A percentile compares a stretch with the other conserved stretches of the same genome.
These are phyloP conservation scores for Vicia villosa DNA, from an alignment of 306 rosid genomes.

Conservation along the genomic window DNA sequence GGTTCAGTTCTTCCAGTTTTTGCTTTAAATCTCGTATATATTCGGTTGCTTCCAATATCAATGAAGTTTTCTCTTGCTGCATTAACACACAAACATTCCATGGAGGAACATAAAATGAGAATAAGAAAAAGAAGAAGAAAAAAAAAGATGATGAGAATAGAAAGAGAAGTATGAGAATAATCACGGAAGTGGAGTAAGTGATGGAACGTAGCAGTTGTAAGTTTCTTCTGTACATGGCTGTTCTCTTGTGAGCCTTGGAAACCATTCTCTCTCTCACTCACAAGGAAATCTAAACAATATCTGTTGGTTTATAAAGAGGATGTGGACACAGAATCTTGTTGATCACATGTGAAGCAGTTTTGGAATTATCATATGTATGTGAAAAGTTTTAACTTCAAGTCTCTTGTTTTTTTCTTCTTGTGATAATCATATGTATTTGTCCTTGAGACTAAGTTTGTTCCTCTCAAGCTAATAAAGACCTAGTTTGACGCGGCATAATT, in stretches of 20 bases:
- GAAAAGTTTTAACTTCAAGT: slow-evolving; percentile 39
- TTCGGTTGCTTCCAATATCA: slow-evolving; percentile 43
- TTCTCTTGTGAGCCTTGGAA: slow-evolving; percentile 56
- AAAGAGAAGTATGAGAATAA: slow-evolving; percentile 33
- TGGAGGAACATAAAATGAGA: no score
- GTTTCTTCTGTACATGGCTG: slow-evolving; percentile 46
- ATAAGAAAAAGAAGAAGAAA: no score
- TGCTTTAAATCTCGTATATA: slow-evolving; percentile 48
- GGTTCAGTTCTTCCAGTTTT: slow-evolving; percentile 42
- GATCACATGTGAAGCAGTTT: slow-evolving; percentile 53
- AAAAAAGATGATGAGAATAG: not conserved
- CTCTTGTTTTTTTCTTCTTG: slow-evolving; percentile 27
- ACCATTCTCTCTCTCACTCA: slow-evolving; percentile 61
- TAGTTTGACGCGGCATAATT: slow-evolving; percentile 26
- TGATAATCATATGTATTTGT: slow-evolving; percentile 30
- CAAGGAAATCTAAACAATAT: slow-evolving; percentile 30
- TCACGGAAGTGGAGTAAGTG: slow-evolving; percentile 54
- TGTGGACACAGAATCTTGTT: slow-evolving; percentile 49
- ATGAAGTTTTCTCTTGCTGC: slow-evolving; percentile 43
- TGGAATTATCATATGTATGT: slow-evolving; percentile 42
- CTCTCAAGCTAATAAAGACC: slow-evolving; percentile 23
- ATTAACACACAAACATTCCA: not conserved
- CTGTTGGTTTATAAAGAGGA: slow-evolving; percentile 43
- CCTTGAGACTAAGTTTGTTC: slow-evolving; percentile 29
- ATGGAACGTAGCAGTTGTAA: slow-evolving; percentile 61